Conservation (phyloP, 176 grass and related monocot species). For the Themeda triandra region DNA sequence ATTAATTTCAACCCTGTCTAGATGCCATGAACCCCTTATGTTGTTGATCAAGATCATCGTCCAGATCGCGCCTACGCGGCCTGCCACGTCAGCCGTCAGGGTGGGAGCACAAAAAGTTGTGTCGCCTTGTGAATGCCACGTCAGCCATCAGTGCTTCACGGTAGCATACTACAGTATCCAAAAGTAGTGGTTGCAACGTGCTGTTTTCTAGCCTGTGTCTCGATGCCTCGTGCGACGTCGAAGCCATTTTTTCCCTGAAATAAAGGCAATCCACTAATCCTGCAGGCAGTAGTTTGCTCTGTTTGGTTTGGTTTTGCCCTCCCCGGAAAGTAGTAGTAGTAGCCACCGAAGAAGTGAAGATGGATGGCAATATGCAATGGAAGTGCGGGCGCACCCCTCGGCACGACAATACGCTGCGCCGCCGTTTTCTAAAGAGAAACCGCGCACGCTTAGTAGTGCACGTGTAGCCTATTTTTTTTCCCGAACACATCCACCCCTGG, state of each 20-base stretch:
- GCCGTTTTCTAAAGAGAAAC: not conserved
- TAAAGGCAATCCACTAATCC: not conserved
- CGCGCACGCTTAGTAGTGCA: not conserved
- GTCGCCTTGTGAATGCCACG: not conserved
- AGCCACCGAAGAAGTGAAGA: not conserved
- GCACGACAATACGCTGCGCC: not conserved
- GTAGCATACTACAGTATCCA: not conserved
- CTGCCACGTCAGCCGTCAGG: no score
- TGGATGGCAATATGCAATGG: not conserved
- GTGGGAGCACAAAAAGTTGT: no score
- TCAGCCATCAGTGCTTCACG: not conserved
- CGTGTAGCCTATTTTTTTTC: no score
- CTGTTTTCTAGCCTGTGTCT: no score
- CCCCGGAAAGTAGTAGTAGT: not conserved
- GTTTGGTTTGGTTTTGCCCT: not conserved
- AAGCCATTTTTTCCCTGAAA: not conserved
- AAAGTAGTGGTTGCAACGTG: no score
- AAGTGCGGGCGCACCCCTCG: not conserved
- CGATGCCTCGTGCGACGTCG: not conserved
- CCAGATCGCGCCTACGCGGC: not conserved
- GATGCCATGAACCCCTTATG: slow-evolving; percentile 7
- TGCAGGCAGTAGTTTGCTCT: not conserved
- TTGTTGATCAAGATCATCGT: not conserved
- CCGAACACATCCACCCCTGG: no score
- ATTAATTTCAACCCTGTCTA: not conserved